Conservation (phyloP, 495 filamentous ascomycete genomes). For the Aspergillus nanangensis region DNA sequence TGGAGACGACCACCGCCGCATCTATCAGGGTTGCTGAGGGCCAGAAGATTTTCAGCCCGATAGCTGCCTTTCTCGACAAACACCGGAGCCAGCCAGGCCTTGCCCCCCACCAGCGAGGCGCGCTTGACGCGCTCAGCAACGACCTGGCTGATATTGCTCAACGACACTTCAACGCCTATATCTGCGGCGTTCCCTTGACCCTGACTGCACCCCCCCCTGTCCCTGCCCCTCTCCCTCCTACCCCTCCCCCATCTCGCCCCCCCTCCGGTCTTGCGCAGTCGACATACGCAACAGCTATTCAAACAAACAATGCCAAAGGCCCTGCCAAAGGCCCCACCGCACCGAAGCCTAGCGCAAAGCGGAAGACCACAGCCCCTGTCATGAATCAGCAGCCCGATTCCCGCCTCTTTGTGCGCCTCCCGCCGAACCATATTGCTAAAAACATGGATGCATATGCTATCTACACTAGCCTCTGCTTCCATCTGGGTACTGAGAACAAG, state of each 20-base stretch:
- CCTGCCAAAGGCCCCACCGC: no score
- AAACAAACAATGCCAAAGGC: background rate
- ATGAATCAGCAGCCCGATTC: no score
- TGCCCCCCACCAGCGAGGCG: background rate
- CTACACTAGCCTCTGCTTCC: background rate
- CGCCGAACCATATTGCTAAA: background rate
- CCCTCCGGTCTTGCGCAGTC: no score
- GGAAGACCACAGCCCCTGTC: no score
- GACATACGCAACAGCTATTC: background rate
- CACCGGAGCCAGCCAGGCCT: no score
- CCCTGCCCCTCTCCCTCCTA: no score
- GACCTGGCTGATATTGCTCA: no score
- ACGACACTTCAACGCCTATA: no score
- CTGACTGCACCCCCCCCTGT: no score
- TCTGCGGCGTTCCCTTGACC: no score
- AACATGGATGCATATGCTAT: background rate
- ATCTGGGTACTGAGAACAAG: background rate
- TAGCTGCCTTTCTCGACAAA: background rate
- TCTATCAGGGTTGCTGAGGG: background rate
- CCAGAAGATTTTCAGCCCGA: background rate
- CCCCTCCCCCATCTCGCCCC: no score
- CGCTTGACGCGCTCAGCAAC: no score
- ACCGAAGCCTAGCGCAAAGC: background rate
- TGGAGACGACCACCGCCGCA: background rate
- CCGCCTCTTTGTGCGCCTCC: background rate